These are phyloP conservation scores for Chytridiales sp. DNA, from an alignment of 371 early-diverging fungal genomes.

Conservation along the genomic window DNA sequence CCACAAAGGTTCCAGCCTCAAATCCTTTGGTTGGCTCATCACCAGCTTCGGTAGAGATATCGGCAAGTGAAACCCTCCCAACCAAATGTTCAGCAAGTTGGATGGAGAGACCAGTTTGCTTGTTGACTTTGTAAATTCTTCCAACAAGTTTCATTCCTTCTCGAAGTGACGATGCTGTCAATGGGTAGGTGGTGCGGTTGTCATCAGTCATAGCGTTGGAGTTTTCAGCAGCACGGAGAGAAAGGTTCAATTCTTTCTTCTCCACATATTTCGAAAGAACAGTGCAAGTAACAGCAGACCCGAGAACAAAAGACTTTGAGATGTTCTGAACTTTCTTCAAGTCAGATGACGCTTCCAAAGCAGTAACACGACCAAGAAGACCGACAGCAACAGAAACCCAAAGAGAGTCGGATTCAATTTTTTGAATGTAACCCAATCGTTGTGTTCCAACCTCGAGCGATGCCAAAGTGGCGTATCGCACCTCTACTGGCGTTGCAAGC, in stretches of 20 bases:
- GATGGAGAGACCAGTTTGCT: slow-evolving; percentile 49
- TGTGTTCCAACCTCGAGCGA: slow-evolving; percentile 52
- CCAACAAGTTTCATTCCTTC: slow-evolving; percentile 56
- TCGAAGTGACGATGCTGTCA: slow-evolving; percentile 43
- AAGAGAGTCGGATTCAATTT: slow-evolving; percentile 44
- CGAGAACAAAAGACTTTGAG: slow-evolving; percentile 51
- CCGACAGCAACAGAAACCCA: slow-evolving; percentile 48
- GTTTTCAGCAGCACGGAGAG: slow-evolving; percentile 36
- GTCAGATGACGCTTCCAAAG: slow-evolving; percentile 53
- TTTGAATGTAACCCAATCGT: slow-evolving; percentile 60
- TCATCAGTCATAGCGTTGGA: not conserved
- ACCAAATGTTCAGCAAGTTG: slow-evolving; percentile 52
- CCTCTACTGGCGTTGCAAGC: slow-evolving; percentile 23
- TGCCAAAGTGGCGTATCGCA: slow-evolving; percentile 32
- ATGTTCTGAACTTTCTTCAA: slow-evolving; percentile 47
- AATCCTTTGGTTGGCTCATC: slow-evolving; percentile 54
- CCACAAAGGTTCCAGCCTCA: slow-evolving; percentile 49
- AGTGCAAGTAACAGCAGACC: slow-evolving; percentile 59
- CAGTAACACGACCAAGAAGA: slow-evolving; percentile 49
- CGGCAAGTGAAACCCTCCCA: slow-evolving; percentile 63
- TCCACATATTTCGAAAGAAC: slow-evolving; percentile 52
- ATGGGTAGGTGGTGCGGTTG: not conserved
- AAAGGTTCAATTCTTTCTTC: slow-evolving; percentile 39
- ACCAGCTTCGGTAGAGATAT: slow-evolving; percentile 58
- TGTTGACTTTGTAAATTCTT: slow-evolving; percentile 48